Evolutionary conservation across 2,329 filamentous ascomycete genomes (phyloP).

Genomic region (Fusarium sp.): DNA sequence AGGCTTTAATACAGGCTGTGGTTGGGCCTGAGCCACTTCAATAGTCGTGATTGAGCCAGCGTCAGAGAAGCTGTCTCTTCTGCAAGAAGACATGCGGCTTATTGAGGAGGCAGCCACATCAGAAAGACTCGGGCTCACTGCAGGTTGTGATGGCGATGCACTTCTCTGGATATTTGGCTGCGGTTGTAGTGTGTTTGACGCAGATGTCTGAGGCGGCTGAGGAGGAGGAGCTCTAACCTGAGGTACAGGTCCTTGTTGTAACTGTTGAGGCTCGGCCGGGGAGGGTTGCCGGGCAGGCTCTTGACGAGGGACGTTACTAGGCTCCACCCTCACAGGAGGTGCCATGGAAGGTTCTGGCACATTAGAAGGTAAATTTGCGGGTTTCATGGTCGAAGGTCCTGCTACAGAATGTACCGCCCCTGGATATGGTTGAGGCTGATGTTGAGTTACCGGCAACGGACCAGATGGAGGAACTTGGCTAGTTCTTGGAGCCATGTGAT

Average conservation of each 20-base stretch:
- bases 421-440: not conserved
- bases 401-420: not conserved
- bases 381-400: not conserved
- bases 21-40: constrained; percentile 46
- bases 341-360: not conserved
- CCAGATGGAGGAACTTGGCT: not conserved
- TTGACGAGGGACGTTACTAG: not conserved
- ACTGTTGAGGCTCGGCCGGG: not conserved
- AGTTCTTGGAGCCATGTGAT: not conserved
- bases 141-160: constrained; percentile 12
- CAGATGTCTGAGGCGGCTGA: not conserved
- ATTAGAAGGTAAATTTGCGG: not conserved
- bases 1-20: constrained; percentile 45
- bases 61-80: constrained; percentile 44
- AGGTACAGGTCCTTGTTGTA: not conserved
- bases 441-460: not conserved
- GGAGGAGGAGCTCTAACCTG: not conserved
- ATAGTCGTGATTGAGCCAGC: constrained; percentile 46
- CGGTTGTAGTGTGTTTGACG: not conserved
- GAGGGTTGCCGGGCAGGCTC: constrained; percentile 10
- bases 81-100: constrained; percentile 32
- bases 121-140: constrained; percentile 35
- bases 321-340: not conserved
- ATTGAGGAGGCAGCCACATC: constrained; percentile 33
- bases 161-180: not conserved